Evolutionary conservation across 2,329 filamentous ascomycete species (phyloP), one percentile per base, ranked within the genome.

Genomic region (Alternaria sp.): DNA sequence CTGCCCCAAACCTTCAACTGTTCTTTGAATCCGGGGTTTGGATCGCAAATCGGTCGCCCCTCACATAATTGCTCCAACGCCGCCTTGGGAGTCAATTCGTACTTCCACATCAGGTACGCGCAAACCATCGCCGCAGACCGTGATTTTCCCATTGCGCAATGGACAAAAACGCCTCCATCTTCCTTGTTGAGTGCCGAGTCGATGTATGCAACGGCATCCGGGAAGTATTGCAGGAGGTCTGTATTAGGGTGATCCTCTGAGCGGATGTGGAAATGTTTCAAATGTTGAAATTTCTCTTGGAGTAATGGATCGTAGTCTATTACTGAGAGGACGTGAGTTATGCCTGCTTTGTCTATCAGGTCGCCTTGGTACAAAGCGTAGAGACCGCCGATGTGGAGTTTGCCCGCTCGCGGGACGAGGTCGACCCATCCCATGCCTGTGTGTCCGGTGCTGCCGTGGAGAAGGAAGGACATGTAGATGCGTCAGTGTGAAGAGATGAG

Each of bases 321-420:
- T 9, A 77, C 70, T 0, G 67, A 72, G 1, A 77, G 57, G 0
- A 78, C 74, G 38, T 78, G 74, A 0, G 75, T 78, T 18, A 78
- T 75, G 5, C 69, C 68, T 2, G 73, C 73, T 3, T 66, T 63
- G 9, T 62, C 54, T 51, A 78, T 74, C 8, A 79, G 69, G 60
- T 78, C 71, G 3, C 74, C 75, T 59, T 80, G 76, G 63, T 81
- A 80, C 3, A 81, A 66, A 1, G 79, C 79, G 57, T 80, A 76
- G 3, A 81, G 69, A 30, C 79, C 79, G 58, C 80, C 80, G 49
- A 81, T 81, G 72, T 78, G 79, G 30, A 81, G 69, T 18, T 71
- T 71, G 4, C 71, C 68, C 4, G 72, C 68, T 6, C 73, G 67
- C 0, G 79, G 79, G 7, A 81, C 68, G 18, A 64, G 66, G 52